phyloP scores from a whole-genome alignment of 164 flowering plant genomes.

The Dillenia suffruticosa region DNA sequence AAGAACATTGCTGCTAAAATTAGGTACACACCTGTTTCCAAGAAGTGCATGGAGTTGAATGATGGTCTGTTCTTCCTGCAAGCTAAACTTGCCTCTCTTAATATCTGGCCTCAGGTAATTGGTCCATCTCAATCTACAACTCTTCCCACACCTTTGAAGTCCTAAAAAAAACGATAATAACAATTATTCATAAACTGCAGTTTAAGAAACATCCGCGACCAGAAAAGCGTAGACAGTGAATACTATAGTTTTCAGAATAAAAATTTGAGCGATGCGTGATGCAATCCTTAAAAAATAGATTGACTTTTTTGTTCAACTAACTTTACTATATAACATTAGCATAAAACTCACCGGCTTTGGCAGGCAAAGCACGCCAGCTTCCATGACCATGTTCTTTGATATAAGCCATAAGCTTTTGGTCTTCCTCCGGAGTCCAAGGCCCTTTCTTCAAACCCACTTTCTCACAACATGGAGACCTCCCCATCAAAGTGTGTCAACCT shows the following conservation, averaged over 20 bases:
- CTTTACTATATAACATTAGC: too few species aligned
- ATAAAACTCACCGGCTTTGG: constrained; percentile 18
- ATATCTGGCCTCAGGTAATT: constrained; percentile 34
- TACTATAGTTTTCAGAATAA: too few species aligned
- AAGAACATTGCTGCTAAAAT: background rate
- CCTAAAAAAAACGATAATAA: constrained; percentile 5
- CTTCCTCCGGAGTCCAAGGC: too few species aligned
- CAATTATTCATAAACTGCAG: too few species aligned
- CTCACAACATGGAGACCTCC: too few species aligned
- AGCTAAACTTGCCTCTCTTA: constrained; percentile 27
- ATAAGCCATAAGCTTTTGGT: constrained; percentile 5
- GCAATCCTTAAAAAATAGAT: too few species aligned
- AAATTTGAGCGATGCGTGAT: too few species aligned
- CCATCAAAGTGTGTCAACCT: too few species aligned
- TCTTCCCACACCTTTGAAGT: constrained; percentile 22
- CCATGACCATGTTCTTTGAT: constrained; percentile 28
- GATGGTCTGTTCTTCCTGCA: constrained; percentile 34
- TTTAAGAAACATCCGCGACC: too few species aligned
- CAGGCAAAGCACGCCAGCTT: constrained; percentile 27
- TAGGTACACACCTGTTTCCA: constrained; percentile 20
- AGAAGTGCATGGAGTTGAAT: constrained; percentile 35
- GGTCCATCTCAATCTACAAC: constrained; percentile 23
- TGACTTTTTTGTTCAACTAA: too few species aligned
- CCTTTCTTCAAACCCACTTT: background rate
- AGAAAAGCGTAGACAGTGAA: too few species aligned